These are phyloP conservation scores for Setomelanomma holmii DNA, from an alignment of 2,329 filamentous ascomycete species.

Conservation along the genomic window DNA sequence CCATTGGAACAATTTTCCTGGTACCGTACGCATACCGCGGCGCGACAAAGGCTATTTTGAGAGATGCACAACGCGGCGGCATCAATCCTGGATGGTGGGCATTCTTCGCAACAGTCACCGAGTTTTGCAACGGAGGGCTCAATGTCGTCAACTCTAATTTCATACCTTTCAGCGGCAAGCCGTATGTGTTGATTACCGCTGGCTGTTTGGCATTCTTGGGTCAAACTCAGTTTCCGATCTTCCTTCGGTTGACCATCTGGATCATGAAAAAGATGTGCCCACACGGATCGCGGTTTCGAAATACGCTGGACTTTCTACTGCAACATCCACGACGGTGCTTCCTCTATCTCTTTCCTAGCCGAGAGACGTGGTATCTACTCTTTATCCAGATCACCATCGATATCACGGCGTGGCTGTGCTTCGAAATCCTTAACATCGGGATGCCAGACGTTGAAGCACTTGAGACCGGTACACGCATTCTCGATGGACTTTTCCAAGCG, in stretches of 20 bases:
- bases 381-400: slow-evolving; percentile 68
- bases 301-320: slow-evolving; percentile 64
- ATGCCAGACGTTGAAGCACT: slow-evolving; percentile 63
- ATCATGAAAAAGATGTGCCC: slow-evolving; percentile 57
- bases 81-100: slow-evolving; percentile 43
- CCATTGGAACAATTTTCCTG: slow-evolving; percentile 57
- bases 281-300: slow-evolving; percentile 46
- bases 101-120: slow-evolving; percentile 57
- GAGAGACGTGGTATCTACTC: slow-evolving; percentile 71
- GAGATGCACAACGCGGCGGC: slow-evolving; percentile 45
- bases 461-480: slow-evolving; percentile 60
- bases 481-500: slow-evolving; percentile 72
- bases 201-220: slow-evolving; percentile 59
- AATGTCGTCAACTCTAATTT: slow-evolving; percentile 66
- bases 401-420: slow-evolving; percentile 69
- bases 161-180: slow-evolving; percentile 61
- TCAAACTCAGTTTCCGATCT: slow-evolving; percentile 64
- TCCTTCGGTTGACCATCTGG: slow-evolving; percentile 67
- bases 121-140: slow-evolving; percentile 62
- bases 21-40: slow-evolving; percentile 53
- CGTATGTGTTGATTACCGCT: slow-evolving; percentile 58
- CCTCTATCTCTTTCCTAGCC: slow-evolving; percentile 69
- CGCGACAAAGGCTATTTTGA: slow-evolving; percentile 52
- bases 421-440: slow-evolving; percentile 70
- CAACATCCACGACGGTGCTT: slow-evolving; percentile 70